Conservation (phyloP, 306 rosid genomes). For the Dryas drummondii region DNA sequence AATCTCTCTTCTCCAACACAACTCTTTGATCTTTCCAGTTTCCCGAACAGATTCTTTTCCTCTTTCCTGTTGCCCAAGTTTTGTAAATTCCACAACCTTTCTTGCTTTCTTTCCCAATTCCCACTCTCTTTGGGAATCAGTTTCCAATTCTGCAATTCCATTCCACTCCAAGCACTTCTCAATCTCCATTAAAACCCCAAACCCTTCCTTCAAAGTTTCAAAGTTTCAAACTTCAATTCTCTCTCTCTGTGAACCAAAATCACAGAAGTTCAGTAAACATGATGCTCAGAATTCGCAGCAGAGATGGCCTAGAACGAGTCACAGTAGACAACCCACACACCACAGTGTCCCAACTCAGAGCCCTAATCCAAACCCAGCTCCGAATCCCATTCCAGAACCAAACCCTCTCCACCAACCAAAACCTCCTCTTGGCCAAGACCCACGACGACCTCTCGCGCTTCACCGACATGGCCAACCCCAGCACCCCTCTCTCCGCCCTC, state of each 20-base stretch:
- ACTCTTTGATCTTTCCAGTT: neutral
- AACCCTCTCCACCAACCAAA: conserved; percentile 80
- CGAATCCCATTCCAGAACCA: conserved; percentile 67
- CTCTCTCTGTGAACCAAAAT: neutral
- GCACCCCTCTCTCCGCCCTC: conserved; percentile 52
- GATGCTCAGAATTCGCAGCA: conserved; percentile 94
- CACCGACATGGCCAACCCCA: conserved; percentile 67
- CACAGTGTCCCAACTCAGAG: conserved; percentile 62
- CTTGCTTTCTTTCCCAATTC: neutral
- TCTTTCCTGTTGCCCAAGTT: conserved; percentile 10
- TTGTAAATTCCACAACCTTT: conserved; percentile 11
- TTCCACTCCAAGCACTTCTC: conserved; percentile 4
- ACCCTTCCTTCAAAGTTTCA: neutral
- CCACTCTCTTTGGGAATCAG: neutral
- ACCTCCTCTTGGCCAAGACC: conserved; percentile 66
- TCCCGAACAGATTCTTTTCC: neutral
- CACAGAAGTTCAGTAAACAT: conserved; percentile 25
- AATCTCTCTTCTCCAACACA: neutral
- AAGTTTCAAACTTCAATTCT: too few species aligned
- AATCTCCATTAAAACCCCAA: neutral
- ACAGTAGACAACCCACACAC: conserved; percentile 53
- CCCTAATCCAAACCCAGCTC: conserved; percentile 58
- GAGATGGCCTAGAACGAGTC: conserved; percentile 89
- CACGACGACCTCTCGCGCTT: conserved; percentile 61
- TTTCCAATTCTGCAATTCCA: conserved; percentile 8